Evolutionary conservation across 75 land plant genomes (phyloP).

Genomic region (Selaginella tamariscina): DNA sequence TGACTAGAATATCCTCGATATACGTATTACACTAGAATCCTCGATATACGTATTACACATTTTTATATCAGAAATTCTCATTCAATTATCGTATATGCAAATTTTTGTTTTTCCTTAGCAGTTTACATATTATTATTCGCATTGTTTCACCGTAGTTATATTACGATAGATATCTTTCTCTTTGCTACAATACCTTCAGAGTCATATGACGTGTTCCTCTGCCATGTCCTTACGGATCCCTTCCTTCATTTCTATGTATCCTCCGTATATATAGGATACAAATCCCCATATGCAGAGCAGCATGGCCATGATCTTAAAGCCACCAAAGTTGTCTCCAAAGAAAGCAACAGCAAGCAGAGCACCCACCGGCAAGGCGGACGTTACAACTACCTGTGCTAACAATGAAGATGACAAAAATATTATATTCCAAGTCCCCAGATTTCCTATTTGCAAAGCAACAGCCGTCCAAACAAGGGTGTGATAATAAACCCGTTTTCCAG

Average conservation of each 20-base stretch:
- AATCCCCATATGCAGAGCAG: constrained; percentile 43
- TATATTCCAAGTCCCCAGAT: constrained; percentile 30
- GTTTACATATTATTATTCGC: no score
- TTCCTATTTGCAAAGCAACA: constrained; percentile 29
- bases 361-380: constrained; percentile 30
- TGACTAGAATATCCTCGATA: no score
- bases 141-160: no score
- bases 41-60: no score
- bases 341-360: constrained; percentile 39
- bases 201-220: no score
- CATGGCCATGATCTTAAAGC: constrained; percentile 33
- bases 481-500: constrained; percentile 31
- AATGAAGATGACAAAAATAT: constrained; percentile 38
- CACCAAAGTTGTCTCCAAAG: constrained; percentile 34
- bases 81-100: no score
- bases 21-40: no score
- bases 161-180: no score
- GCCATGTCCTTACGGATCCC: no score
- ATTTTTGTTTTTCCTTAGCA: no score
- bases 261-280: constrained; percentile 39
- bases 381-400: constrained; percentile 37
- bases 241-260: constrained; percentile 18
- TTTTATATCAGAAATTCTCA: no score
- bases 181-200: no score
- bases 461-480: constrained; percentile 41